phyloP scores from a whole-genome alignment of 2,329 filamentous ascomycete species.

The Drechmeria coniospora region DNA sequence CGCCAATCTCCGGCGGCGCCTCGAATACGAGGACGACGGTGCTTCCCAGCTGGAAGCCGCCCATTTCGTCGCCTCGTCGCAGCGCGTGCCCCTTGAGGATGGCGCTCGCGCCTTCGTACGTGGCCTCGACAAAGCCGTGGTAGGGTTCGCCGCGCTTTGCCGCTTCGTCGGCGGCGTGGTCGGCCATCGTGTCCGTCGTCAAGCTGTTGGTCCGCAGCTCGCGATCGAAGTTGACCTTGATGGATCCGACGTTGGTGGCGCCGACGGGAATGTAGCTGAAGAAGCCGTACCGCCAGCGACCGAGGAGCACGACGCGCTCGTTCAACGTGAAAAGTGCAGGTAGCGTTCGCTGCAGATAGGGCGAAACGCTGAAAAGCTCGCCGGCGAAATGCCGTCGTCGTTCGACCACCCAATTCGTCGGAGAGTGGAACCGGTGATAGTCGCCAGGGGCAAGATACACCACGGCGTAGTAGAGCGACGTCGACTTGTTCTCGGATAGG shows the following conservation, averaged over 20 bases:
- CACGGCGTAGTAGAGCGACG: conserved; percentile 80
- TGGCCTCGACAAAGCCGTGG: conserved; percentile 83
- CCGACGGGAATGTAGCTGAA: conserved; percentile 93
- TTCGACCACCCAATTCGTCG: conserved; percentile 88
- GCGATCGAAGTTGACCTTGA: conserved; percentile 91
- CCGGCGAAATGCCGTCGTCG: conserved; percentile 92
- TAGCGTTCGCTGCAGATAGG: conserved; percentile 82
- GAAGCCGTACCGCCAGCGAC: conserved; percentile 93
- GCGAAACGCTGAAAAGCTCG: conserved; percentile 87
- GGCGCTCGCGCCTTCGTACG: conserved; percentile 62
- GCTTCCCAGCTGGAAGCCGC: conserved; percentile 88
- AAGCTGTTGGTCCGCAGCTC: conserved; percentile 89
- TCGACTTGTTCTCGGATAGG: conserved; percentile 45
- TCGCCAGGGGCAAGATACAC: conserved; percentile 94
- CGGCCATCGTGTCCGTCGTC: conserved; percentile 81
- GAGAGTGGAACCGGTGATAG: conserved; percentile 96
- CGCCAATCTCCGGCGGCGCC: conserved; percentile 51
- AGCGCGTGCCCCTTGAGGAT: conserved; percentile 74
- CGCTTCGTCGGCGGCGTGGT: conserved; percentile 70
- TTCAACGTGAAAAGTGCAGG: conserved; percentile 94
- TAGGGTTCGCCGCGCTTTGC: conserved; percentile 64
- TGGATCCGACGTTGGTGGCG: conserved; percentile 92
- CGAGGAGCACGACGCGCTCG: conserved; percentile 84
- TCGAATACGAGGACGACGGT: conserved; percentile 95
- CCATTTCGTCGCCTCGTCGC: conserved; percentile 87